Conservation (phyloP, 495 filamentous ascomycete genomes). For the Hyaloscypha finlandica region DNA sequence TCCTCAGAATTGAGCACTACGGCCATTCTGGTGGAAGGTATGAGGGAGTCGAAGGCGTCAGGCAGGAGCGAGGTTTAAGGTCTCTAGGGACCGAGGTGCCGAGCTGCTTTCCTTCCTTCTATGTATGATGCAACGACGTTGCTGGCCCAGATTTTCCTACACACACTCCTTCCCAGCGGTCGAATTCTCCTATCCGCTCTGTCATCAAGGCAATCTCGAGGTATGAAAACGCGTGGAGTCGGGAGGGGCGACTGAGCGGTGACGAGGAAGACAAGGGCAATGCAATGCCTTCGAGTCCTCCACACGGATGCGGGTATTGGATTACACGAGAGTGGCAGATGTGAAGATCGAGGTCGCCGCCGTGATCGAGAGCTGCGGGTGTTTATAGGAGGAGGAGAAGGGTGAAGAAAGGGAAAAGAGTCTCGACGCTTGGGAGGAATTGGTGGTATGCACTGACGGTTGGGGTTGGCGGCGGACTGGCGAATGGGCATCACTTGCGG, state of each 20-base stretch:
- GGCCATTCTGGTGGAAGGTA: slow-evolving; percentile 25
- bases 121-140: neutral
- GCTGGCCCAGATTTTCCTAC: slow-evolving; percentile 10
- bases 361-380: neutral
- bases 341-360: neutral
- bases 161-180: slow-evolving; percentile 14
- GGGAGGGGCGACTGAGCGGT: neutral
- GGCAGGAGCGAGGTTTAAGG: slow-evolving; percentile 15
- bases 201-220: slow-evolving; percentile 16
- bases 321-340: neutral
- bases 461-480: neutral
- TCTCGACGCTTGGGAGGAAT: neutral
- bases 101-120: slow-evolving; percentile 4
- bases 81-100: slow-evolving; percentile 6
- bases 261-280: neutral
- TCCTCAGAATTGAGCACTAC: slow-evolving; percentile 30
- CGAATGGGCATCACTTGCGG: too few species aligned
- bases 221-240: neutral
- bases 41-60: neutral
- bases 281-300: slow-evolving; percentile 7
- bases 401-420: neutral
- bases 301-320: neutral
- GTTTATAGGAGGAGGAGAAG: slow-evolving; percentile 1
- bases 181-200: slow-evolving; percentile 12
- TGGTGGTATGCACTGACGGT: neutral